Evolutionary conservation across 2,329 filamentous ascomycete genomes (phyloP), one percentile per base, ranked within the genome.

Genomic region (Neonectria faginata): DNA sequence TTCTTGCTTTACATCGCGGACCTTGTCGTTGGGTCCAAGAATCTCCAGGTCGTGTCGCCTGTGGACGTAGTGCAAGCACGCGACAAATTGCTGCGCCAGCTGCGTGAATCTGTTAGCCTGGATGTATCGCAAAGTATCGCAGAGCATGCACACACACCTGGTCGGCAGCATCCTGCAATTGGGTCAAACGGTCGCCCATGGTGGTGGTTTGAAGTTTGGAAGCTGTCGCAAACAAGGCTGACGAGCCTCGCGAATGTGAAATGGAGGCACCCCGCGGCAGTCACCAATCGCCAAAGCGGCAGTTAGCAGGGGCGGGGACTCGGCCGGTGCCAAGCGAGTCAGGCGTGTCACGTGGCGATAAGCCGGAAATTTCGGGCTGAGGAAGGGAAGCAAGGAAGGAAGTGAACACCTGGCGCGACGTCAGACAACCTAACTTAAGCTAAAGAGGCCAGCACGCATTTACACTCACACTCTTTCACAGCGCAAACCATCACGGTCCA

Each of bases 141-240:
- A 27, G 11, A 14, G 8, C 31, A 53, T 8, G 11, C 31, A 6
- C 3, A 27, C 79, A 36, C 81, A 92, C 92, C 85, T 94, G 89
- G 75, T 96, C 92, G 65, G 95, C 88, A 78, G 92, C 90, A 81
- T 96, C 92, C 79, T 97, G 93, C 62, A 96, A 84, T 78, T 96
- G 92, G 1, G 93, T 95, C 62, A 97, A 85, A 67, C 91, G 85
- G 76, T 97, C 93, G 29, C 86, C 86, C 89, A 93, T 93, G 7
- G 68, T 79, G 67, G n/a, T 48, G 25, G 45, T 33, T 53, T 20
- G 48, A 64, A 41, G 45, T 33, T 63, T 53, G 14, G 48, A 64
- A 41, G 51, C 44, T 18, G 42, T 60, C 31, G 33, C 57, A 53
- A 42, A 50, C 20, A 52, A 50, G 41, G 50, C 55, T 52, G 57